Evolutionary conservation across 2,329 filamentous ascomycete species (phyloP).

Genomic region (Cordyceps pruinosa): DNA sequence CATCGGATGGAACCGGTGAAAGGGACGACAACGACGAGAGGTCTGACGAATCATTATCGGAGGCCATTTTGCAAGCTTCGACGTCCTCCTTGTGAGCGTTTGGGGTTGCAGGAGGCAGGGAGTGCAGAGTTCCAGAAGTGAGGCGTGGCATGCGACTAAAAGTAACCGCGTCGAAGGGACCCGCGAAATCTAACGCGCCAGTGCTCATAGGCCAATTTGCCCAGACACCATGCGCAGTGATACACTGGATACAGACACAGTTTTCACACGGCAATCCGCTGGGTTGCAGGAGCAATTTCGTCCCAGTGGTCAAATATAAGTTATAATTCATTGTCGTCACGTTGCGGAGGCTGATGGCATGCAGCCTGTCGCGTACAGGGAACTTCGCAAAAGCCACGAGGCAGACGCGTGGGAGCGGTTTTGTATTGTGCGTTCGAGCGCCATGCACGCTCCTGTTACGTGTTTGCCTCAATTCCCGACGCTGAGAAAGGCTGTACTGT

Average conservation of each 20-base stretch:
- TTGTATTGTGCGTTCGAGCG: background rate
- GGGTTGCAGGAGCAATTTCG: background rate
- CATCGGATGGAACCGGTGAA: constrained; percentile 38
- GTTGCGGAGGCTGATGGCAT: background rate
- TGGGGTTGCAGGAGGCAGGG: constrained; percentile 26
- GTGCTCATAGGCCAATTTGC: constrained; percentile 10
- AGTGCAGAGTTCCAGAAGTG: constrained; percentile 5
- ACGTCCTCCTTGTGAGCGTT: constrained; percentile 24
- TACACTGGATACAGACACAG: constrained; percentile 6
- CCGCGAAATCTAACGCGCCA: constrained; percentile 22
- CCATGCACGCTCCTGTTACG: background rate
- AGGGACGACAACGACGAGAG: constrained; percentile 51
- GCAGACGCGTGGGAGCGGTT: background rate
- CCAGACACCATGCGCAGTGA: constrained; percentile 5
- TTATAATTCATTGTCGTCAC: background rate
- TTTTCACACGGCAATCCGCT: background rate
- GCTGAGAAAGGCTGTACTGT: background rate
- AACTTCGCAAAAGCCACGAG: background rate
- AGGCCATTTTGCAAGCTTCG: constrained; percentile 41
- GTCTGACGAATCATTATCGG: constrained; percentile 57
- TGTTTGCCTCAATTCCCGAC: background rate
- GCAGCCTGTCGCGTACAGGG: background rate
- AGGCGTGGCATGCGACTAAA: constrained; percentile 15
- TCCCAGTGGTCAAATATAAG: background rate
- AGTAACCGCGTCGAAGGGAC: constrained; percentile 17